These are phyloP conservation scores for Neckera pumila DNA, from an alignment of 225 moss, liverwort and hornwort genomes.

Conservation along the genomic window DNA sequence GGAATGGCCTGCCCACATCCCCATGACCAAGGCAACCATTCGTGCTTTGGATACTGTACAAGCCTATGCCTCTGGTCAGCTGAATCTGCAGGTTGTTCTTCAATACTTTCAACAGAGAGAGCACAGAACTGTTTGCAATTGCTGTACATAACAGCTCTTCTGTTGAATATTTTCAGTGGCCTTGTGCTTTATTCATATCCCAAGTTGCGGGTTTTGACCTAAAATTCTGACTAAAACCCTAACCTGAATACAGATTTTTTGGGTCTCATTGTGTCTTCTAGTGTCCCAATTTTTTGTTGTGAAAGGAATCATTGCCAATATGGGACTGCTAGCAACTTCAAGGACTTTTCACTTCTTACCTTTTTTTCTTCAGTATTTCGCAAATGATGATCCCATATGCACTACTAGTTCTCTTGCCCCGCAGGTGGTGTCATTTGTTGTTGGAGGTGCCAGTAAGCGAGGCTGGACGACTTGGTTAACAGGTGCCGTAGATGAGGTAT, in stretches of 20 bases:
- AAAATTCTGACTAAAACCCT: background rate
- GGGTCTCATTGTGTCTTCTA: background rate
- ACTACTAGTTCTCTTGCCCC: background rate
- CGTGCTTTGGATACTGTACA: slow-evolving; percentile 89
- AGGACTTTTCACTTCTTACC: background rate
- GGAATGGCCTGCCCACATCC: slow-evolving; percentile 82
- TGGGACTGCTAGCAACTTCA: background rate
- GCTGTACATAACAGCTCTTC: background rate
- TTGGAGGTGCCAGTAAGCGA: slow-evolving; percentile 89
- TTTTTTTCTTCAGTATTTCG: background rate
- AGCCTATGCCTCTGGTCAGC: slow-evolving; percentile 30
- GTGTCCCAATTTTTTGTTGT: background rate
- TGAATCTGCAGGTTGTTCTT: slow-evolving; percentile 28
- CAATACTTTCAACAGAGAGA: background rate
- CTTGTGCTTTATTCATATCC: background rate
- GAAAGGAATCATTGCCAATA: background rate
- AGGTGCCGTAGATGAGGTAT: slow-evolving; percentile 73
- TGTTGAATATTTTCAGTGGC: background rate
- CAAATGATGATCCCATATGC: background rate
- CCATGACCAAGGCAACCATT: slow-evolving; percentile 94
- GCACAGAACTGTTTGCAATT: background rate
- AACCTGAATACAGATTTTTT: background rate
- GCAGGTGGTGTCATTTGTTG: slow-evolving; percentile 69
- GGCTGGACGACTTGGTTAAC: slow-evolving; percentile 91
- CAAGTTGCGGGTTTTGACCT: background rate